Evolutionary conservation across 257 asterid species (phyloP).

Genomic region (Capsicum pubescens): DNA sequence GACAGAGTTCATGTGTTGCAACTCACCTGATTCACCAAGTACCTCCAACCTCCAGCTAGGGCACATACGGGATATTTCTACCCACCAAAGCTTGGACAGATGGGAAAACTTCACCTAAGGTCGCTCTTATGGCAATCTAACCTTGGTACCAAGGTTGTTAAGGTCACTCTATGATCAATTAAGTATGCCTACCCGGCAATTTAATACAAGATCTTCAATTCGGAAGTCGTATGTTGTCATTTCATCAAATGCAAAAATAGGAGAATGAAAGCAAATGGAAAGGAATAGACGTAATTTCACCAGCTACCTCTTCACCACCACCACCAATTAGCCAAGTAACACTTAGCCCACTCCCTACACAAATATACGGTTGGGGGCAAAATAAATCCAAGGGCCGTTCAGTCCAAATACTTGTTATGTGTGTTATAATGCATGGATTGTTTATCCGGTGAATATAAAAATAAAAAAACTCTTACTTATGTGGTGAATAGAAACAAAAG

Average conservation of each 20-base stretch:
- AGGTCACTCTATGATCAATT: conserved; percentile 6
- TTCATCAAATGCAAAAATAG: not conserved
- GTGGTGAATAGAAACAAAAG: not conserved
- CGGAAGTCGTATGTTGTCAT: not conserved
- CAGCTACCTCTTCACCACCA: not conserved
- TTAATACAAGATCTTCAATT: not conserved
- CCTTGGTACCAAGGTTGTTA: not conserved
- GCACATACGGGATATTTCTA: not conserved
- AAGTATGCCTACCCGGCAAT: not conserved
- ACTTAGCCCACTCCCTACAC: not conserved
- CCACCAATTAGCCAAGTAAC: not conserved
- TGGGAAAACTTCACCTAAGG: not conserved
- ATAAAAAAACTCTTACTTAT: not conserved
- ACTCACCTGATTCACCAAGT: conserved; percentile 16
- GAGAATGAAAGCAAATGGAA: not conserved
- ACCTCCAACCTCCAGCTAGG: not conserved
- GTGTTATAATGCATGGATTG: not conserved
- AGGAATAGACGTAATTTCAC: not conserved
- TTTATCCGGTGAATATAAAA: not conserved
- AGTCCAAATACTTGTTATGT: not conserved
- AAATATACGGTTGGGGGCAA: not conserved
- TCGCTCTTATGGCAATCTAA: conserved; percentile 12
- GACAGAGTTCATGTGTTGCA: not conserved
- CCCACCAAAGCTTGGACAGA: conserved; percentile 12
- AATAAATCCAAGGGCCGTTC: not conserved